phyloP scores from a whole-genome alignment of 2,329 filamentous ascomycete genomes.

The Botryosphaeria agaves region DNA sequence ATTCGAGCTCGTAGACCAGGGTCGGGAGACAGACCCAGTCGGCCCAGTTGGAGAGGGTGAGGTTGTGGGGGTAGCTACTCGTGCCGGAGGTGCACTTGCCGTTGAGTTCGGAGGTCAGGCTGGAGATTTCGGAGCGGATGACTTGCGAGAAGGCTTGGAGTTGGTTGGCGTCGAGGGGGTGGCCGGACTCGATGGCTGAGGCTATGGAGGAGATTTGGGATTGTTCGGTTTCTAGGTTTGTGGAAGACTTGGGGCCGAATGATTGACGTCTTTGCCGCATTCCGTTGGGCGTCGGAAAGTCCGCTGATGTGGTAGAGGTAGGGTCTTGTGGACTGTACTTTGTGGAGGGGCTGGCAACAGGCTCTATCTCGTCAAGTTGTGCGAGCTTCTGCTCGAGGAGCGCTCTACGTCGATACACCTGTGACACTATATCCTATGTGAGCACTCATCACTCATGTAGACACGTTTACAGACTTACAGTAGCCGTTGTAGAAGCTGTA shows the following conservation, averaged over 20 bases:
- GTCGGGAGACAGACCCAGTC: slow-evolving; percentile 63
- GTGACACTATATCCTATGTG: slow-evolving; percentile 30
- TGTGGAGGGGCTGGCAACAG: slow-evolving; percentile 16
- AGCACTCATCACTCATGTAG: no score
- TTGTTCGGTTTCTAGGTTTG: slow-evolving; percentile 26
- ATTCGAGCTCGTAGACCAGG: slow-evolving; percentile 63
- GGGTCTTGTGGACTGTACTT: slow-evolving; percentile 2
- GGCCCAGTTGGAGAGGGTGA: slow-evolving; percentile 46
- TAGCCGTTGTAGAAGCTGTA: slow-evolving; percentile 69
- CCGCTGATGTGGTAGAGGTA: slow-evolving; percentile 3
- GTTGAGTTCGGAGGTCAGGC: slow-evolving; percentile 44
- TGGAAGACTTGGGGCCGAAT: slow-evolving; percentile 20
- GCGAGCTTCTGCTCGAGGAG: slow-evolving; percentile 33
- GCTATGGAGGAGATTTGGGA: slow-evolving; percentile 44
- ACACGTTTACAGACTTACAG: slow-evolving; percentile 23
- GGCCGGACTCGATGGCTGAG: slow-evolving; percentile 40
- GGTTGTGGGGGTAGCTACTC: slow-evolving; percentile 49
- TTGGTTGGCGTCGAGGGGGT: slow-evolving; percentile 44
- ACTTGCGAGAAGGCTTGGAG: slow-evolving; percentile 46
- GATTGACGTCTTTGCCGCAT: slow-evolving; percentile 14
- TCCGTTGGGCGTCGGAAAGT: not conserved
- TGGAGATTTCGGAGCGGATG: slow-evolving; percentile 48
- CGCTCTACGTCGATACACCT: slow-evolving; percentile 32
- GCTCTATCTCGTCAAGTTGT: slow-evolving; percentile 37
- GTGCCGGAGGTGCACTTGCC: slow-evolving; percentile 37